A percentile compares a stretch with the other conserved stretches of the same genome.
Evolutionary conservation across 75 land plant species (phyloP).

Genomic region (Isoetes taiwanensis): DNA sequence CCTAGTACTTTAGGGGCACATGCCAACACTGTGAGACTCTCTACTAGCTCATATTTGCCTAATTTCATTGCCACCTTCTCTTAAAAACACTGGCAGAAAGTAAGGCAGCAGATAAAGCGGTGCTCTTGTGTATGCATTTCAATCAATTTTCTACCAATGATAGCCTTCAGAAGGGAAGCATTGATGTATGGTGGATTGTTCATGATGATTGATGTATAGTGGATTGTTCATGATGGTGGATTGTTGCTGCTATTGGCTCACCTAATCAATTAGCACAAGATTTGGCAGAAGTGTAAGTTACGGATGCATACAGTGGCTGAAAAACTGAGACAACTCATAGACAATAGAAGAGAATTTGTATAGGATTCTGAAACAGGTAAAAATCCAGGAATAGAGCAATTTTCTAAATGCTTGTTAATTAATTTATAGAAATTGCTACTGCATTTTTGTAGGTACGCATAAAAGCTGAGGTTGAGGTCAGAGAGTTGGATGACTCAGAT

Average conservation of each 20-base stretch:
- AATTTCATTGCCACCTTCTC: constrained; percentile 1
- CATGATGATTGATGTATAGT: too few species aligned
- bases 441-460: too few species aligned
- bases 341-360: constrained; percentile 13
- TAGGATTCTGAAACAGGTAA: too few species aligned
- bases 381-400: constrained; percentile 13
- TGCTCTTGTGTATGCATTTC: constrained; percentile 19
- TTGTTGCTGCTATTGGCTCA: constrained; percentile 22
- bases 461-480: too few species aligned
- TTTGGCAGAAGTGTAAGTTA: constrained; percentile 22
- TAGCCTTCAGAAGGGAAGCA: constrained; percentile 15
- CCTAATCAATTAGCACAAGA: constrained; percentile 20
- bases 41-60: background rate
- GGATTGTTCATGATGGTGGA: constrained; percentile 26
- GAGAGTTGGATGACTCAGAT: too few species aligned
- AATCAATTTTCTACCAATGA: constrained; percentile 15
- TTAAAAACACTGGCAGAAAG: constrained; percentile 20
- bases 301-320: constrained; percentile 25
- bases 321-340: constrained; percentile 18
- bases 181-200: constrained; percentile 31
- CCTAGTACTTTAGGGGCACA: too few species aligned
- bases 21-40: too few species aligned
- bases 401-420: too few species aligned
- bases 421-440: too few species aligned
- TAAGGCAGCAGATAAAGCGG: constrained; percentile 24